phyloP scores from a whole-genome alignment of 176 grass and related monocot species.

The Microstegium vimineum region DNA sequence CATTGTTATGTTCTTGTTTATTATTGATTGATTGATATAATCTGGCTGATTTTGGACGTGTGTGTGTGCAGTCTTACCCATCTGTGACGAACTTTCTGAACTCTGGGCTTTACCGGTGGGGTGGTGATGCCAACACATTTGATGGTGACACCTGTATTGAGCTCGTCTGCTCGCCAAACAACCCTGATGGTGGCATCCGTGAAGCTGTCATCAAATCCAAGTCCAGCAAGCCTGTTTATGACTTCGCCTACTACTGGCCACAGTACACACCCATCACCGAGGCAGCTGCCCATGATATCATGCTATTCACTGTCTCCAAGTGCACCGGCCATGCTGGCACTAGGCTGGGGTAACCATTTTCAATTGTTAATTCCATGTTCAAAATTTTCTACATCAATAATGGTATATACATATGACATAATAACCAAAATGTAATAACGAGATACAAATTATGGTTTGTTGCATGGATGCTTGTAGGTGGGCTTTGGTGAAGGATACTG shows the following conservation, averaged over 20 bases:
- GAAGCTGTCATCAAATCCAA: slow-evolving; percentile 42
- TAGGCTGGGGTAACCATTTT: slow-evolving; percentile 45
- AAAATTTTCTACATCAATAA: not conserved
- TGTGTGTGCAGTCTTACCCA: slow-evolving; percentile 63
- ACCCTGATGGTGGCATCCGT: slow-evolving; percentile 58
- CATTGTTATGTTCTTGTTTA: not conserved
- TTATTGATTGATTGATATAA: not conserved
- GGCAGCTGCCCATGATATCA: slow-evolving; percentile 50
- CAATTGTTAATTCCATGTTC: not conserved
- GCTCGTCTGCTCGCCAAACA: slow-evolving; percentile 71
- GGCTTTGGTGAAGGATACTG: slow-evolving; percentile 65
- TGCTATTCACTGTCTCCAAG: slow-evolving; percentile 91
- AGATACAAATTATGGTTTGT: not conserved
- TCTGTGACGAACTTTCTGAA: slow-evolving; percentile 49
- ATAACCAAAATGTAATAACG: not conserved
- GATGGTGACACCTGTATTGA: slow-evolving; percentile 55
- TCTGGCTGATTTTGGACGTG: not conserved
- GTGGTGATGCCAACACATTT: slow-evolving; percentile 50
- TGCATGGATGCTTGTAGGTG: slow-evolving; percentile 35
- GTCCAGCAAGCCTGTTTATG: slow-evolving; percentile 49
- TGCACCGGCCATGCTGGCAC: slow-evolving; percentile 79
- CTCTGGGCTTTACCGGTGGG: slow-evolving; percentile 58
- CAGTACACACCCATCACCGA: slow-evolving; percentile 65
- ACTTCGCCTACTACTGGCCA: slow-evolving; percentile 93
- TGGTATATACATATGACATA: not conserved